Evolutionary conservation across 495 filamentous ascomycete genomes (phyloP).

Genomic region (Bacidia gigantensis): DNA sequence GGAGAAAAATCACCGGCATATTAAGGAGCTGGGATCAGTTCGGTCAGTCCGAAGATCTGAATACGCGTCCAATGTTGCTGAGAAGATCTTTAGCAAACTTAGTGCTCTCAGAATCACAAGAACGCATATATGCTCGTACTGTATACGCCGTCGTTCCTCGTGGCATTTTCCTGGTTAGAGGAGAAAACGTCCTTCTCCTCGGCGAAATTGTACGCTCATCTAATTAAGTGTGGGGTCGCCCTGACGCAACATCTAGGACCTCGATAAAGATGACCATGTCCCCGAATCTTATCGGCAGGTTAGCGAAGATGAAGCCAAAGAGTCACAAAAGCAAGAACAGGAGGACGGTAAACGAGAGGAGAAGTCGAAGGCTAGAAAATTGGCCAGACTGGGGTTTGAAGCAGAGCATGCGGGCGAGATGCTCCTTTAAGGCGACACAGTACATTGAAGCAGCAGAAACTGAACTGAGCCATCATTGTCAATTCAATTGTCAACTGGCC

Average conservation of each 20-base stretch:
- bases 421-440: conserved; percentile 57
- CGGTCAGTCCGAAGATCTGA: conserved; percentile 48
- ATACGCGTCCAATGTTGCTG: too few species aligned
- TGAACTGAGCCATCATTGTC: too few species aligned
- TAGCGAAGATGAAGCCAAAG: conserved; percentile 53
- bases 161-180: conserved; percentile 78
- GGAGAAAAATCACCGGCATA: conserved; percentile 83
- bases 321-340: conserved; percentile 55
- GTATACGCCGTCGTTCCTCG: conserved; percentile 70
- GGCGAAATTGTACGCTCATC: conserved; percentile 64
- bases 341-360: conserved; percentile 54
- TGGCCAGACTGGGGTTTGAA: conserved; percentile 71
- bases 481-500: too few species aligned
- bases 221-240: not conserved
- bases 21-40: conserved; percentile 97
- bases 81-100: conserved; percentile 95
- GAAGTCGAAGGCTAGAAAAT: conserved; percentile 51
- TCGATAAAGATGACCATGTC: conserved; percentile 85
- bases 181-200: conserved; percentile 83
- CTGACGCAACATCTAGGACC: conserved; percentile 40
- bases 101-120: conserved; percentile 79
- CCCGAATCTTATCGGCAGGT: conserved; percentile 56
- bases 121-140: conserved; percentile 59
- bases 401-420: conserved; percentile 69
- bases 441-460: too few species aligned